Conservation (phyloP, 768 basidiomycete species). For the Naematelia aurantialba region DNA sequence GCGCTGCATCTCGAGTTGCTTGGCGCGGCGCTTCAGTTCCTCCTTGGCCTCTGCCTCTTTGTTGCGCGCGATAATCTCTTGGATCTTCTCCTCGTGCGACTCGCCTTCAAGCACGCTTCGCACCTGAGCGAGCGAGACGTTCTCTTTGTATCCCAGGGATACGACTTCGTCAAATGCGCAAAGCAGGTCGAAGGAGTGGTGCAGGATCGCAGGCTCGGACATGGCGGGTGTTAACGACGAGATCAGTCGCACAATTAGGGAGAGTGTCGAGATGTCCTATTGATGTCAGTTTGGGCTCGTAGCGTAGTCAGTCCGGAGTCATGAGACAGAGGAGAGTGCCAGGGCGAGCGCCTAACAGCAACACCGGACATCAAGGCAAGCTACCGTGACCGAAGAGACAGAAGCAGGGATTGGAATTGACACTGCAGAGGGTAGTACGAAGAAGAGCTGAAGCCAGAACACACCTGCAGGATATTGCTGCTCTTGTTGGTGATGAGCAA, state of each 20-base stretch:
- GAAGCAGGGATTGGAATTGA: too few relatives aligned
- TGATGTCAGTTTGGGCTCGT: too few relatives aligned
- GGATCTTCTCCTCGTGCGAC: constrained; percentile 64
- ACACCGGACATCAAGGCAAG: neutral
- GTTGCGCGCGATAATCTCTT: constrained; percentile 97
- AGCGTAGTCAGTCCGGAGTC: neutral
- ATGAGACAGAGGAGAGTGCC: neutral
- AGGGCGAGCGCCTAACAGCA: neutral
- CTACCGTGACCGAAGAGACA: neutral
- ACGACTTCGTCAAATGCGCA: constrained; percentile 97
- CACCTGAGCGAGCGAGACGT: constrained; percentile 54
- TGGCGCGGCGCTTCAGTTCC: constrained; percentile 94
- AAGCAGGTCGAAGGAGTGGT: constrained; percentile 86
- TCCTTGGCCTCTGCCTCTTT: constrained; percentile 99
- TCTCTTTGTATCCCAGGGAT: constrained; percentile 65
- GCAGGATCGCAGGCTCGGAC: constrained; percentile 67
- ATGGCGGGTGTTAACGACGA: constrained; percentile 55
- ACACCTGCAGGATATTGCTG: constrained; percentile 85
- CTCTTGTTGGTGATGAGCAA: constrained; percentile 97
- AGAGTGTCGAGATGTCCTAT: constrained; percentile 89
- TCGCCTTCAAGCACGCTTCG: constrained; percentile 55
- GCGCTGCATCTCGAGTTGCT: constrained; percentile 96
- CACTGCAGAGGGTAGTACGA: neutral
- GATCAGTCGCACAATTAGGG: constrained; percentile 88
- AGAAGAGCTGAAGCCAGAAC: constrained; percentile 12